These are phyloP conservation scores for Nitzschia palea DNA, from an alignment of 108 stramenopile species.

Conservation along the genomic window DNA sequence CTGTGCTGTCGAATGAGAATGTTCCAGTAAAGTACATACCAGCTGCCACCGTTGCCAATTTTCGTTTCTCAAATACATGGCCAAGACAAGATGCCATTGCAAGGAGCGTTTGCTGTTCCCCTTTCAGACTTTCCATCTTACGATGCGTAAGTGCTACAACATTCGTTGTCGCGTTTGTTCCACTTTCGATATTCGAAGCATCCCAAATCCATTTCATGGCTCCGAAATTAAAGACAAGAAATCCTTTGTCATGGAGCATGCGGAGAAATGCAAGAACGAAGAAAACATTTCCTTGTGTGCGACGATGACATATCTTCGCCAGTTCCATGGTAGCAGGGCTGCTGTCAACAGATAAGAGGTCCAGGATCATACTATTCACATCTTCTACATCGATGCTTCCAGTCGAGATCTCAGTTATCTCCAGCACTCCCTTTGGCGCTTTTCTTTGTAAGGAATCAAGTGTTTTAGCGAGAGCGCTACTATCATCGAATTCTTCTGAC, in stretches of 20 bases:
- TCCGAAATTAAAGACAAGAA: not conserved
- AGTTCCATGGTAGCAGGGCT: not conserved
- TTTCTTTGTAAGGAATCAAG: not conserved
- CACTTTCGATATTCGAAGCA: not conserved
- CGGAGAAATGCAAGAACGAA: slow-evolving; percentile 11
- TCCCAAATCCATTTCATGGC: slow-evolving; percentile 17
- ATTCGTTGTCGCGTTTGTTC: not conserved
- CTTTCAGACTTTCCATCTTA: slow-evolving; percentile 26
- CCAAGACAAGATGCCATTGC: slow-evolving; percentile 46
- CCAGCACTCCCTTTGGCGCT: not conserved
- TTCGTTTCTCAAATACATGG: slow-evolving; percentile 21
- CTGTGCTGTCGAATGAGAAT: slow-evolving; percentile 4
- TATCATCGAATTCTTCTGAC: slow-evolving; percentile 11
- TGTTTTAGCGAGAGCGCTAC: not conserved
- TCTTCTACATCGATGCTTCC: not conserved
- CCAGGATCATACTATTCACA: slow-evolving; percentile 14
- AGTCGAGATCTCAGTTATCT: not conserved
- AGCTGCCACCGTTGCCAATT: slow-evolving; percentile 10
- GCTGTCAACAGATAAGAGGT: not conserved
- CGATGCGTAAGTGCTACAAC: slow-evolving; percentile 31
- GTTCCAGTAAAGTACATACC: slow-evolving; percentile 17
- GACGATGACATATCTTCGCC: not conserved
- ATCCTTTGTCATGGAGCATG: slow-evolving; percentile 5
- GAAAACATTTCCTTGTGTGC: slow-evolving; percentile 16
- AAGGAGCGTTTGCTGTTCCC: slow-evolving; percentile 30